Conservation (phyloP, 2,329 filamentous ascomycete genomes). For the Diaporthe amygdali region DNA sequence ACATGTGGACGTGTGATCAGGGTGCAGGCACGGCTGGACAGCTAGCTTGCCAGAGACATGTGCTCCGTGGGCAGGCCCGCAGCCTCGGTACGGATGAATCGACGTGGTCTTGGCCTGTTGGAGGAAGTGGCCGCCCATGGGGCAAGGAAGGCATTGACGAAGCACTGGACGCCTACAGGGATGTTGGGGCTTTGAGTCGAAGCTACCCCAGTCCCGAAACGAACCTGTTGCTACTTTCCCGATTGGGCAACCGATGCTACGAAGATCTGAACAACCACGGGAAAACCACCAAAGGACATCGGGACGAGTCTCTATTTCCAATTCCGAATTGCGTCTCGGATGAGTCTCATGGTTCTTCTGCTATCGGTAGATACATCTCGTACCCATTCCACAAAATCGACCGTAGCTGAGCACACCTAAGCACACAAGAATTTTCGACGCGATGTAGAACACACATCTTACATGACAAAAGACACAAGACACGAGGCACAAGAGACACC, state of each 20-base stretch:
- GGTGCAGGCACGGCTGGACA: neutral
- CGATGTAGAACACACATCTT: neutral
- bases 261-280: neutral
- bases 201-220: conserved; percentile 9
- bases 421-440: neutral
- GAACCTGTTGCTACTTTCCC: neutral
- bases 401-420: too few relatives aligned
- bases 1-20: neutral
- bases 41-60: neutral
- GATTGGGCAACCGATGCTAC: conserved; percentile 6
- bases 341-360: neutral
- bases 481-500: neutral
- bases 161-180: neutral
- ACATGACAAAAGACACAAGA: neutral
- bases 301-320: neutral
- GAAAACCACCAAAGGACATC: neutral
- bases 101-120: neutral
- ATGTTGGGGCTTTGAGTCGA: neutral
- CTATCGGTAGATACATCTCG: neutral
- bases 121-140: neutral
- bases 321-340: neutral
- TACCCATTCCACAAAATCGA: neutral
- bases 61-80: neutral
- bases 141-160: neutral
- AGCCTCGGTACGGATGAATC: neutral